Percentiles rank a stretch among this genome's conserved stretches.
These are phyloP conservation scores for Ophiorrhiza pumila DNA, from an alignment of 257 asterid species.

Conservation along the genomic window DNA sequence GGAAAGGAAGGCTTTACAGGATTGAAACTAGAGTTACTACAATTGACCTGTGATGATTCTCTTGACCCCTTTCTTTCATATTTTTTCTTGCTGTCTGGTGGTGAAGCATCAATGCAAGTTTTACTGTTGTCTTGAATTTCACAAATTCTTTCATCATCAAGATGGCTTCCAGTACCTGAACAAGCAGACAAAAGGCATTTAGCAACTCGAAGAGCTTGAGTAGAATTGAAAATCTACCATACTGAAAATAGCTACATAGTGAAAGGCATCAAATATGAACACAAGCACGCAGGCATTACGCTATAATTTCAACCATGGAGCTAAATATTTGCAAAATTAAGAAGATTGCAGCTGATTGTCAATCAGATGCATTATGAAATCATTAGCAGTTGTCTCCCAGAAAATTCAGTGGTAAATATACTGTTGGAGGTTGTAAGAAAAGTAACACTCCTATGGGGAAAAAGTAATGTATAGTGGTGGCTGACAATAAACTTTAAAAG, in stretches of 20 bases:
- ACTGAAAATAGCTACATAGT: not conserved
- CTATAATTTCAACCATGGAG: not conserved
- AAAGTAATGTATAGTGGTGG: not conserved
- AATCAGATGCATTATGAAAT: not conserved
- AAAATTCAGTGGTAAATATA: not conserved
- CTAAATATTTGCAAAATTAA: not conserved
- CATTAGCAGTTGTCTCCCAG: not conserved
- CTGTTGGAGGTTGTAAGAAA: too few species aligned
- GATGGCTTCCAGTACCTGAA: conserved; percentile 33
- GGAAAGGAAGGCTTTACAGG: conserved; percentile 64
- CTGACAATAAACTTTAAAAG: not conserved
- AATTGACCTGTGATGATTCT: conserved; percentile 22
- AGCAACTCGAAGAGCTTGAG: not conserved
- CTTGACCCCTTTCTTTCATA: conserved; percentile 36
- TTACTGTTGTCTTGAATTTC: conserved; percentile 28
- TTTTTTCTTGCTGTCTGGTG: conserved; percentile 27
- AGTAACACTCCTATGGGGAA: not conserved
- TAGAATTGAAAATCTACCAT: not conserved
- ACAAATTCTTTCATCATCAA: conserved; percentile 15
- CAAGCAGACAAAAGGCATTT: not conserved
- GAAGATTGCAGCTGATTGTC: not conserved
- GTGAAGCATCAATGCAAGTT: conserved; percentile 20
- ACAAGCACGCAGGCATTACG: not conserved
- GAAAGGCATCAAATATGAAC: not conserved
- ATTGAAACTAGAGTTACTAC: conserved; percentile 27